Base-by-base conservation (phyloP, 2,329 filamentous ascomycete species). In the Macrophomina phaseolina region DNA sequence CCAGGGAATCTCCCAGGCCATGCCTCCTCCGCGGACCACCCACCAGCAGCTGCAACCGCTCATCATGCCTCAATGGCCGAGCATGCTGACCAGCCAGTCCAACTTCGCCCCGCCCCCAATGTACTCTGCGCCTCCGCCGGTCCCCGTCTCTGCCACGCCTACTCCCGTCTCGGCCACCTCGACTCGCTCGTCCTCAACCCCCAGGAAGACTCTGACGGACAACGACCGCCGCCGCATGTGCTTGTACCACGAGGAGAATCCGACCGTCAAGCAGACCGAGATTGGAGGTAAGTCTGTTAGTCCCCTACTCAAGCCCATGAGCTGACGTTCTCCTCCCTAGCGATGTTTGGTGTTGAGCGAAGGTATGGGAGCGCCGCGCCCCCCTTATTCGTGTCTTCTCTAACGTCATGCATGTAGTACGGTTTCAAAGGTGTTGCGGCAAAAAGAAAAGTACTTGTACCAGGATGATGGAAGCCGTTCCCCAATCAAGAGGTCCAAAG, bases 391-490 rank as follows among this genome's bases (percentile, higher is more conserved):
- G 42, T 65, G 32, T 62, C 48, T 42, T 60, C 32, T 40, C 34
- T 32, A 53, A 56, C 72, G 67, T 49, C 66, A 67, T 68, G 56
- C 49, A 32, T 74, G 66, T 78, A 99, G 95, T 82, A 99, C 95
- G 58, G 95, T 99, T n/a, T 99, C 95, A 65, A 99, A 99, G 78
- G 95, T 98, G 65, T 81, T 99, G 70, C 90, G 94, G 64, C 90
- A 97, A 75, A 97, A 94, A 81, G 95, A 99, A 70, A 95, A 96
- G 78, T 98, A 97, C 79, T 86, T 98, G 16, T 91, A 90, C 74
- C 88, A 89, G 64, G 92, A 92, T 74, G 93, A 92, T 78, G 91
- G 89, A 71, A 92, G 85, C 76, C 87, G 86, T 71, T 94, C 93
- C 52, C 91, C 92, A 5, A 87, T 91, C 71, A 97, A 95, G 78